Percentiles rank a stretch among this genome's conserved stretches.
phyloP scores from a whole-genome alignment of 2,329 filamentous ascomycete species.

The Cytospora leucostoma region DNA sequence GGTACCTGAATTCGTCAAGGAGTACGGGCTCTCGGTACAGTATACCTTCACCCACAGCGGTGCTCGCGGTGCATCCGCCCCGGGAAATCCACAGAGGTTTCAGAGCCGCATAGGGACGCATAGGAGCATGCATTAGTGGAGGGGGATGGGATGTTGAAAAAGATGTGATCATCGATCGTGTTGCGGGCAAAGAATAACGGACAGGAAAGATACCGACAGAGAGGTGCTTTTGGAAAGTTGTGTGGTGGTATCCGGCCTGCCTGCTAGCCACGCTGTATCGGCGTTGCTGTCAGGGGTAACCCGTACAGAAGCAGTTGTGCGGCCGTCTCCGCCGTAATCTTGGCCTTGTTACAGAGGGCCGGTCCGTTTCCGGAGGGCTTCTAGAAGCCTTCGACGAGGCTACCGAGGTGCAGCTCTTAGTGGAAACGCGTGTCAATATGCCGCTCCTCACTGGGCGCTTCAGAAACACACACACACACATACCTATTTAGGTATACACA shows the following conservation, averaged over 20 bases:
- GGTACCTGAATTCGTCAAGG: background rate
- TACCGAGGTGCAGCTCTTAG: conserved; percentile 18
- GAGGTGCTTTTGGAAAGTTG: background rate
- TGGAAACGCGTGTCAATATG: background rate
- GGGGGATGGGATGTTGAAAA: background rate
- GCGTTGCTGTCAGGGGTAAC: background rate
- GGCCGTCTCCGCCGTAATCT: conserved; percentile 23
- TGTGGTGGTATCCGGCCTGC: background rate
- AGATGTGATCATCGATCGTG: conserved; percentile 2
- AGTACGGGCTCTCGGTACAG: background rate
- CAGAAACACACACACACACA: background rate
- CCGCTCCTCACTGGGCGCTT: conserved; percentile 1
- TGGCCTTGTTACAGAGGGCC: conserved; percentile 20
- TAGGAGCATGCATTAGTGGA: conserved; percentile 21
- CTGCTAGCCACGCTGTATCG: background rate
- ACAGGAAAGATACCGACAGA: conserved; percentile 10
- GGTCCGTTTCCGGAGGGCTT: conserved; percentile 15
- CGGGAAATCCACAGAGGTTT: conserved; percentile 12
- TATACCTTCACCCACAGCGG: conserved; percentile 1
- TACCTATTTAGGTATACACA: background rate
- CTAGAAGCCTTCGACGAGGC: conserved; percentile 24
- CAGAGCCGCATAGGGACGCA: conserved; percentile 18
- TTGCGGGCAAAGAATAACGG: background rate
- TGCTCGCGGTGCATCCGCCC: conserved; percentile 19
- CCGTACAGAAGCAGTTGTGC: background rate